Base-by-base conservation (phyloP, 2,329 filamentous ascomycete species). In the Didymella pomorum region DNA sequence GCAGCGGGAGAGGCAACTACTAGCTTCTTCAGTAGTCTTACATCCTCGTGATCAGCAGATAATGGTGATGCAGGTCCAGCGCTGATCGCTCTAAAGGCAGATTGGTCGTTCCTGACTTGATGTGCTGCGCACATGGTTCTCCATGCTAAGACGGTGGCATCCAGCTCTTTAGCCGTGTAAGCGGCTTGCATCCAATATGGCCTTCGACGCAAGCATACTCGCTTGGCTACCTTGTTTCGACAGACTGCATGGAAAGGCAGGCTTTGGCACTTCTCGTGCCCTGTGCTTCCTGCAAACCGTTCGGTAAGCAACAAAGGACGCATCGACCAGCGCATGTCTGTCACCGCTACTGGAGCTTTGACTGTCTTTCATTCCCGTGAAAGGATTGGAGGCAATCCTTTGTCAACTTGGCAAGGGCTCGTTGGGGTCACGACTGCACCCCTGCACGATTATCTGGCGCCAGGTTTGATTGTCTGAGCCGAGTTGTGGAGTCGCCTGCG, bases 51-150 rank as follows among this genome's bases (percentile, higher is more conserved):
- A 57, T 64, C 62, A 67, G 58, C 59, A 67, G 66, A 62, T 60
- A 49, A 58, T 58, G 58, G 58, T 64, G 57, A 69, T 75, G 73
- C 73, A 74, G 71, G 71, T 72, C 70, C 71, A 67, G 56, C 52
- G 58, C 59, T 56, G 61, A 60, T 64, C 48, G 67, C 60, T 67
- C 66, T 56, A 47, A 55, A 48, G 62, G 52, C 46, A 53, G 52
- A 59, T 48, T 66, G 52, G 63, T 61, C 45, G 51, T 55, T 42
- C 58, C 52, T 67, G 63, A 54, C 50, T 53, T 25, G 33, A 35
- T 20, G 33, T 41, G 56, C 33, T 45, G 48, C 28, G 25, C 39
- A 45, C 44, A 41, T 49, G 44, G 58, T 43, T 50, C 47, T 50
- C 49, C 56, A 45, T 63, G 61, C 62, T 57, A 55, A 50, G 63